These are phyloP conservation scores for Pseudonitzschia multiseries DNA, from an alignment of 108 stramenopile species.

Conservation along the genomic window DNA sequence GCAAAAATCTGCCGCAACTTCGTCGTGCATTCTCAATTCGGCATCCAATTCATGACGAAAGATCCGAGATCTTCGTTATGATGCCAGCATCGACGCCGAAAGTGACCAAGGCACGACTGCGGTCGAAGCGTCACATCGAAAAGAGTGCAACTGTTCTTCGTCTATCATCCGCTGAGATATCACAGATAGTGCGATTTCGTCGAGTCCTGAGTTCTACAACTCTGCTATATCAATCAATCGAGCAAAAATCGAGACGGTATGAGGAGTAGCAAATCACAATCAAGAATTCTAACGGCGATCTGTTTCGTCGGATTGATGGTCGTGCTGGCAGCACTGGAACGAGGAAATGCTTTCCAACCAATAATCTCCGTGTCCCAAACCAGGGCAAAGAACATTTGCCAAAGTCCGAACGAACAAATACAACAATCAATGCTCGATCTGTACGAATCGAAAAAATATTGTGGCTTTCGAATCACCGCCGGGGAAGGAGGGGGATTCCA, in stretches of 20 bases:
- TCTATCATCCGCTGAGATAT: too few relatives aligned
- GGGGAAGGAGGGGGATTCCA: constrained; percentile 2
- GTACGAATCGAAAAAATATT: too few relatives aligned
- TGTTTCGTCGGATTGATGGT: not conserved
- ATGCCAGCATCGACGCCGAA: too few relatives aligned
- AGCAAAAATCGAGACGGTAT: not conserved
- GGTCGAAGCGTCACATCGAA: too few relatives aligned
- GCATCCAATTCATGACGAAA: not conserved
- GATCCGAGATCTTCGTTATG: too few relatives aligned
- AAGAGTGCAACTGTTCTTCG: too few relatives aligned
- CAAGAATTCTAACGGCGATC: not conserved
- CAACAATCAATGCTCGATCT: not conserved
- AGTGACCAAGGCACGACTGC: too few relatives aligned
- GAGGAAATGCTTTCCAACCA: not conserved
- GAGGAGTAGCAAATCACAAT: not conserved
- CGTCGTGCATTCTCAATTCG: too few relatives aligned
- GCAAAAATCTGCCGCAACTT: not conserved
- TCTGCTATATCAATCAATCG: not conserved
- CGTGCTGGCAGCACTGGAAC: not conserved
- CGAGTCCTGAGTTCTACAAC: not conserved
- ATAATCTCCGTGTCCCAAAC: not conserved
- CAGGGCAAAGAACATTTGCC: not conserved
- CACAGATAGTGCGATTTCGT: too few relatives aligned
- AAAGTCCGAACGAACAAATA: not conserved
- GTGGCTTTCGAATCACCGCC: not conserved